Conservation (phyloP, 192 early-diverging fungal genomes). For the Coemansia sp. region DNA sequence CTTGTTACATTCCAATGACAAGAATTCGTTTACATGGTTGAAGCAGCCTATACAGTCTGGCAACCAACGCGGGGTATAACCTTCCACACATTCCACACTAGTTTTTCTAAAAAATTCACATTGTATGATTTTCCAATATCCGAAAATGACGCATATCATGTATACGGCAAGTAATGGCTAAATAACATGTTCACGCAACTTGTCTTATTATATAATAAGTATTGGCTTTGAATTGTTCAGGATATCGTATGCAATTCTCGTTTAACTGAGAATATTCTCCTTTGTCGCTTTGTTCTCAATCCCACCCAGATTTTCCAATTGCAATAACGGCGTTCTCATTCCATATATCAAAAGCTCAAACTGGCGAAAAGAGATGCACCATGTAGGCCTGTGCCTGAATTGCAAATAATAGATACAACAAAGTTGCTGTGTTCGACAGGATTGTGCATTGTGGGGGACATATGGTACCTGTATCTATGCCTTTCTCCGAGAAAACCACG, state of each 20-base stretch:
- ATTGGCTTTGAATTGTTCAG: background rate
- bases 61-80: background rate
- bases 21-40: background rate
- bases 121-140: background rate
- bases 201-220: background rate
- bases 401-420: background rate
- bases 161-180: background rate
- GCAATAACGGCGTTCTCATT: background rate
- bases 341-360: background rate
- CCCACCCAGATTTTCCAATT: background rate
- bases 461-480: background rate
- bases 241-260: too few relatives aligned
- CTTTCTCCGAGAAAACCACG: background rate
- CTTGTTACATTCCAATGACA: too few relatives aligned
- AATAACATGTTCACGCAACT: too few relatives aligned
- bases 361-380: background rate
- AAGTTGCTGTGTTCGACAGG: background rate
- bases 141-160: background rate
- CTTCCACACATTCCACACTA: background rate
- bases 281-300: too few relatives aligned
- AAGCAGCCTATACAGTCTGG: background rate
- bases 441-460: background rate
- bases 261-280: too few relatives aligned
- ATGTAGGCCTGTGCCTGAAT: background rate
- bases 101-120: background rate